phyloP scores from a whole-genome alignment of 768 basidiomycete genomes.

The Boletus tomentosulus region DNA sequence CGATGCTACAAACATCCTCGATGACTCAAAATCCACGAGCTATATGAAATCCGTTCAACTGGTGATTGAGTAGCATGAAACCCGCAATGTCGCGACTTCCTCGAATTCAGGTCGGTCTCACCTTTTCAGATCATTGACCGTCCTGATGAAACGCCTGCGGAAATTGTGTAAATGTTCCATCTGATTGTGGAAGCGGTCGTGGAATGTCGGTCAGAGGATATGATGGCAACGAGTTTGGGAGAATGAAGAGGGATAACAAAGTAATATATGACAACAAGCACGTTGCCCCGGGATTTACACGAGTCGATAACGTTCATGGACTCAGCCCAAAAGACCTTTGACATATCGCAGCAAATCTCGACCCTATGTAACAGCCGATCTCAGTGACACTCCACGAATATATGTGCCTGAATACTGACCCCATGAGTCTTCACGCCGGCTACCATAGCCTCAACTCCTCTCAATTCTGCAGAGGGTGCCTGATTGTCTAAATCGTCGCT shows the following conservation, averaged over 20 bases:
- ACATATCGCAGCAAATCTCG: conserved; percentile 72
- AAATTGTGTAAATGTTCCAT: too few species aligned
- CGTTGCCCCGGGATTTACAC: background rate
- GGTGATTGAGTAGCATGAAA: background rate
- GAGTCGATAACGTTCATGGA: background rate
- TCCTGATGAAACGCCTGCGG: background rate
- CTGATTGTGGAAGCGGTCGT: too few species aligned
- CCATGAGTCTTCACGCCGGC: conserved; percentile 71
- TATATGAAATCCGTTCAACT: too few species aligned
- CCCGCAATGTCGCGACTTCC: background rate
- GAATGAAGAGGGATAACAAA: background rate
- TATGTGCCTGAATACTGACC: conserved; percentile 40
- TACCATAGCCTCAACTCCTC: conserved; percentile 69
- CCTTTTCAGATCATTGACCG: background rate
- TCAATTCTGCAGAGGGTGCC: conserved; percentile 34
- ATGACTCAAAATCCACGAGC: too few species aligned
- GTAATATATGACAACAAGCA: background rate
- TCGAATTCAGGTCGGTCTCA: background rate
- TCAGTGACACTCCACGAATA: conserved; percentile 10
- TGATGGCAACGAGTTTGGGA: background rate
- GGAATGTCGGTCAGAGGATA: background rate
- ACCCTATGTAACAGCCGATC: conserved; percentile 40
- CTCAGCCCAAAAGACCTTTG: conserved; percentile 57
- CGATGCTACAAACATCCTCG: too few species aligned
- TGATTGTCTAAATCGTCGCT: conserved; percentile 23